Evolutionary conservation across 495 filamentous ascomycete genomes (phyloP).

Genomic region (Tetracladium marchalianum): DNA sequence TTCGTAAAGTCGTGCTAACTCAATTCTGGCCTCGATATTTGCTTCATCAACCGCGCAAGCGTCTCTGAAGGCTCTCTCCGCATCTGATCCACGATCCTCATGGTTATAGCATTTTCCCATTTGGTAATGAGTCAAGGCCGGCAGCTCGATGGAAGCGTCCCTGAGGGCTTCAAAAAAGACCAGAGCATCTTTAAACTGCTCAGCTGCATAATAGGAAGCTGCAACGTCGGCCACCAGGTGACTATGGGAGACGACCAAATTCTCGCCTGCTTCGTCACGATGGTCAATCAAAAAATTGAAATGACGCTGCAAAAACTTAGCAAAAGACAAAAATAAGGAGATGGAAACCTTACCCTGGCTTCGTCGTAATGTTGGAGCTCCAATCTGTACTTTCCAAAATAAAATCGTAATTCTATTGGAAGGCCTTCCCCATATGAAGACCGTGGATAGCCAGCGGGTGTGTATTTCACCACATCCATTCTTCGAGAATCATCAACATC

Average conservation of each 20-base stretch:
- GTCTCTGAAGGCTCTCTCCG: conserved; percentile 63
- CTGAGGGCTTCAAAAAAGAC: conserved; percentile 64
- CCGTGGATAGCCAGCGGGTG: conserved; percentile 38
- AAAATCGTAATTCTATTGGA: conserved; percentile 76
- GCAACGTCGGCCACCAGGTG: conserved; percentile 71
- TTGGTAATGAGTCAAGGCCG: conserved; percentile 54
- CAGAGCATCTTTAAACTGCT: conserved; percentile 52
- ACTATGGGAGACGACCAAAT: conserved; percentile 50
- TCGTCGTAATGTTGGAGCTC: conserved; percentile 61
- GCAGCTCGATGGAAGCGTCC: conserved; percentile 41
- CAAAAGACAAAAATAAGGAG: background rate
- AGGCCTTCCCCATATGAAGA: conserved; percentile 65
- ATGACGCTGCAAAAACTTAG: conserved; percentile 22
- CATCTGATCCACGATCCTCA: conserved; percentile 50
- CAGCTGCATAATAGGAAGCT: conserved; percentile 49
- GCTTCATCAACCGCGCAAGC: conserved; percentile 58
- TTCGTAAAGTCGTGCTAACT: conserved; percentile 75
- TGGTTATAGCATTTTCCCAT: conserved; percentile 64
- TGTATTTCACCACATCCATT: conserved; percentile 36
- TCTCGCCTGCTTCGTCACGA: conserved; percentile 33
- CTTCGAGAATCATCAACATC: conserved; percentile 64
- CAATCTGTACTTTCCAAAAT: conserved; percentile 72
- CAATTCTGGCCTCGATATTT: conserved; percentile 61
- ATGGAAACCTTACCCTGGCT: conserved; percentile 51
- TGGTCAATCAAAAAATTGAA: conserved; percentile 54